Base-by-base conservation (phyloP, 305 asterid species). In the Fraxinus velutina region DNA sequence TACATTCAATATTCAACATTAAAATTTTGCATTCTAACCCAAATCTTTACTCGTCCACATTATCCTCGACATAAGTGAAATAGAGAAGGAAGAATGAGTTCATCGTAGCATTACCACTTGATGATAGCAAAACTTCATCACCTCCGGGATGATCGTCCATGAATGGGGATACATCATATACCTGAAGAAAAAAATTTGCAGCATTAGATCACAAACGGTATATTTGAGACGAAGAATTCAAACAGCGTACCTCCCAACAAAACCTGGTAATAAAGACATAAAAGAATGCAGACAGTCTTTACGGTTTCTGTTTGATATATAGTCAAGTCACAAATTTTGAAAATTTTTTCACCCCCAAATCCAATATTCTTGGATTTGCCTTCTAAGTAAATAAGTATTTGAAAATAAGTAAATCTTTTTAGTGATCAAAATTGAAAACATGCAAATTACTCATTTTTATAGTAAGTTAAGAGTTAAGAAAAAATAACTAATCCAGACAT, bases 131-230 rank as follows among this genome's bases (percentile, higher is more conserved):
- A 84, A 94, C 97, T 87, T 94, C 98, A 75, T 90, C 96, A 52
- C 97, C 98, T 78, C 98, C 98, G 0, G 98, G 98, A 82, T 94
- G 97, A 82, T 94, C 97, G 0, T 91, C 95, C 98, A 94, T 91
- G 90, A 92, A 94, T 6, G 89, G 88, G 79, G 95, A 88, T 52
- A 94, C 94, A 84, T 94, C 97, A 71, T 92, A 94, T 37, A 94
- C 98, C 98, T 94, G 88, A 82, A 8, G 75, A 36, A 24, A 29
- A 4, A 36, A 22, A 72, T 30, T 70, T 30, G 22, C 52, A 60
- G 13, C 6, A 52, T 76, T 50, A 24, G 15, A 57, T 62, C 13
- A 71, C n/a, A 17, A 68, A 62, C n/a, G 1, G 29, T n/a, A 68
- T 52, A 76, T 27, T 17, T 22, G n/a, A 52, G 13, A 24, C 5